Percentiles rank a stretch among this genome's conserved stretches.
Evolutionary conservation across 441 rosid species (phyloP).

Genomic region (Brassica hybrid): DNA sequence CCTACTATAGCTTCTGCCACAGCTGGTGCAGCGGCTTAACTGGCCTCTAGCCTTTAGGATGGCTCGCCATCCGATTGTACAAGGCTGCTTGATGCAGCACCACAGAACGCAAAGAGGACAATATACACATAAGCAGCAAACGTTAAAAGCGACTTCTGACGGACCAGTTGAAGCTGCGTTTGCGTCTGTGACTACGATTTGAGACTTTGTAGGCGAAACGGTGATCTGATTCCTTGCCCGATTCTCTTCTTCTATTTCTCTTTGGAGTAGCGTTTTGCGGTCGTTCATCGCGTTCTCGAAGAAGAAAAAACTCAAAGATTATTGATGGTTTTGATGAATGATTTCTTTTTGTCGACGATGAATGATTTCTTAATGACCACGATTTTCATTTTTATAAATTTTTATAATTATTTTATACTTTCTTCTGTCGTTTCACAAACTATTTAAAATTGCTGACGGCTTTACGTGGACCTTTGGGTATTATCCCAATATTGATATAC

Average conservation of each 20-base stretch:
- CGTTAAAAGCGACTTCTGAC: conserved; percentile 56
- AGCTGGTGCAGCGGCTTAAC: conserved; percentile 45
- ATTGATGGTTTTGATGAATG: conserved; percentile 20
- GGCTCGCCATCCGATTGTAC: conserved; percentile 59
- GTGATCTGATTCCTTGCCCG: conserved; percentile 13
- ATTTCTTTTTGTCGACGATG: conserved; percentile 3
- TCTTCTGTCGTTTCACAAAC: conserved; percentile 25
- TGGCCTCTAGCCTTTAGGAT: conserved; percentile 36
- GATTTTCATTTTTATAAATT: neutral
- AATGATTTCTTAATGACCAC: conserved; percentile 13
- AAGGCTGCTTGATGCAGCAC: conserved; percentile 64
- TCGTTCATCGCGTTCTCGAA: conserved; percentile 33
- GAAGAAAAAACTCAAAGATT: neutral
- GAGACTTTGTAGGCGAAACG: conserved; percentile 20
- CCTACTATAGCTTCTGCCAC: conserved; percentile 44
- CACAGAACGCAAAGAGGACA: conserved; percentile 71
- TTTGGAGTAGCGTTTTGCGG: conserved; percentile 24
- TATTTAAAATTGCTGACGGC: conserved; percentile 25
- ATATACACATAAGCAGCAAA: conserved; percentile 57
- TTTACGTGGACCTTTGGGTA: conserved; percentile 31
- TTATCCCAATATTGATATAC: neutral
- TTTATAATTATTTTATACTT: neutral
- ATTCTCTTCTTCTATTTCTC: conserved; percentile 24
- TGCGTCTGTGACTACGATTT: conserved; percentile 17
- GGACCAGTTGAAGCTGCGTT: conserved; percentile 39